These are phyloP conservation scores for Boeremia lycopersici DNA, from an alignment of 2,329 filamentous ascomycete species.

Conservation along the genomic window DNA sequence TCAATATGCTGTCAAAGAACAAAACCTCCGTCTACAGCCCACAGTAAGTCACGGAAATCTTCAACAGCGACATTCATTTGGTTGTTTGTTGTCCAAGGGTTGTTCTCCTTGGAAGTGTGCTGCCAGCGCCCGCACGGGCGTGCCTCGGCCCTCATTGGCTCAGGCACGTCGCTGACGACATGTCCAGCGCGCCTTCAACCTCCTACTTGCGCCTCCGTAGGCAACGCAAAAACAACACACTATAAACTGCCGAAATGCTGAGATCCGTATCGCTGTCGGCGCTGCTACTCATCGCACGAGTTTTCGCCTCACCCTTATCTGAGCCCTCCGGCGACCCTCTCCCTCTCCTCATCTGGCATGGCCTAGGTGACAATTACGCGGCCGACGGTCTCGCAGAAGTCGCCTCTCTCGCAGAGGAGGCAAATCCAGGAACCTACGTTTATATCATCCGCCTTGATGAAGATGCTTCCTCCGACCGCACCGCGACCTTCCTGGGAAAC, in stretches of 20 bases:
- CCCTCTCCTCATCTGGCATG: slow-evolving; percentile 95
- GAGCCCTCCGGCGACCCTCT: slow-evolving; percentile 54
- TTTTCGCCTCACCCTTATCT: slow-evolving; percentile 17
- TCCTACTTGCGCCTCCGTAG: slow-evolving; percentile 13
- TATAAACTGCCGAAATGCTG: slow-evolving; percentile 25
- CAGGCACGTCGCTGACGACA: slow-evolving; percentile 25
- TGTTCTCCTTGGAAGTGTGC: neutral
- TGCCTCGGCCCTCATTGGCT: slow-evolving; percentile 7
- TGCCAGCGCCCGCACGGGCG: neutral
- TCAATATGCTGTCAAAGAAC: no score
- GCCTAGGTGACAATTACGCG: slow-evolving; percentile 75
- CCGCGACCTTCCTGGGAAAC: slow-evolving; percentile 90
- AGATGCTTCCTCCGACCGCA: slow-evolving; percentile 71
- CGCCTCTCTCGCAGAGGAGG: slow-evolving; percentile 70
- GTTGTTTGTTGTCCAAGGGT: neutral
- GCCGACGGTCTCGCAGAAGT: slow-evolving; percentile 75
- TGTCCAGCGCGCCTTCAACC: slow-evolving; percentile 15
- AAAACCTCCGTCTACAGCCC: no score
- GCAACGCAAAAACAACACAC: slow-evolving; percentile 8
- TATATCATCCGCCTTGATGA: slow-evolving; percentile 77
- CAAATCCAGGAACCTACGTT: slow-evolving; percentile 83
- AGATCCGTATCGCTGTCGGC: slow-evolving; percentile 29
- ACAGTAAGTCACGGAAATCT: no score
- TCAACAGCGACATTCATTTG: neutral
- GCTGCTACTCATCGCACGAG: slow-evolving; percentile 15